Conservation (phyloP, 129 eudicot genomes). For the Smallanthus sonchifolius region DNA sequence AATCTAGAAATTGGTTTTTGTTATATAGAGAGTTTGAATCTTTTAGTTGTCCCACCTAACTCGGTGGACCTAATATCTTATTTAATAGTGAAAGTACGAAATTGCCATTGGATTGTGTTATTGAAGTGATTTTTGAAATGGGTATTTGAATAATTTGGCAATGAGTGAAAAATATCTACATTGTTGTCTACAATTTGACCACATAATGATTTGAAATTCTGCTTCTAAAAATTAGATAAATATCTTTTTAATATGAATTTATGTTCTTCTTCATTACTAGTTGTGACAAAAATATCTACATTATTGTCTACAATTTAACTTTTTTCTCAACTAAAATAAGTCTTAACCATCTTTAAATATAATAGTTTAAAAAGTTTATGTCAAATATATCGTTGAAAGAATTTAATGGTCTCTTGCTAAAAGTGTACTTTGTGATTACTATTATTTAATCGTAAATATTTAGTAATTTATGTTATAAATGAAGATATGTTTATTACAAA, state of each 20-base stretch:
- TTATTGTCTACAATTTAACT: too few species aligned
- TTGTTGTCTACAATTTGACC: conserved; percentile 29
- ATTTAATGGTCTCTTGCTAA: not conserved
- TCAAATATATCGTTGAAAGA: not conserved
- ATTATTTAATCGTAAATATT: not conserved
- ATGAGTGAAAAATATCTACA: not conserved
- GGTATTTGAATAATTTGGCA: conserved; percentile 20
- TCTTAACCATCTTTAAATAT: too few species aligned
- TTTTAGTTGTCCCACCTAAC: conserved; percentile 33
- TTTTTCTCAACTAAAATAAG: not conserved
- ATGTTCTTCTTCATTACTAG: too few species aligned
- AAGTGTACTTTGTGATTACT: not conserved
- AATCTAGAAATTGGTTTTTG: conserved; percentile 17
- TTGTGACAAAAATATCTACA: too few species aligned
- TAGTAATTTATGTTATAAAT: too few species aligned
- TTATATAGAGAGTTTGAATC: conserved; percentile 25
- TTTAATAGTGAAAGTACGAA: conserved; percentile 14
- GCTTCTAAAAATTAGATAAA: not conserved
- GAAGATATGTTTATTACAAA: not conserved
- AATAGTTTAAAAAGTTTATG: too few species aligned
- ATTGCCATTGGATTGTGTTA: conserved; percentile 12
- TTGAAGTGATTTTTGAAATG: not conserved
- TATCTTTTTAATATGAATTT: too few species aligned
- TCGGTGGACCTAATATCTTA: conserved; percentile 3
- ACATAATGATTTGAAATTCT: not conserved